Evolutionary conservation across 139 green algal species (phyloP).

Genomic region (Chlamydomonas schloesseri): DNA sequence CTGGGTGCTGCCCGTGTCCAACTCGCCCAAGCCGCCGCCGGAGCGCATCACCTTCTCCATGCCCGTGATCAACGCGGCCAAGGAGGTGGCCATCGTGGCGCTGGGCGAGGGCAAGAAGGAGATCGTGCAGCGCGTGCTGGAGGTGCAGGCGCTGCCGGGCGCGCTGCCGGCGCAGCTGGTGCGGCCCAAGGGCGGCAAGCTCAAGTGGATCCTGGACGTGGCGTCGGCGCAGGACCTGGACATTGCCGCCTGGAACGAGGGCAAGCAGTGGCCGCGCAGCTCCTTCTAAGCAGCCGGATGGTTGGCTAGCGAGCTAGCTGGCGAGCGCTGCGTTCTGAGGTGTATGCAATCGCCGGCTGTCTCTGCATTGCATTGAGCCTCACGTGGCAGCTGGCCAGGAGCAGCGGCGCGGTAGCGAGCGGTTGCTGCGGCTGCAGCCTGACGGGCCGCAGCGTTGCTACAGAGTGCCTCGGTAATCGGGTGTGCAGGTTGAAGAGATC

Average conservation of each 20-base stretch:
- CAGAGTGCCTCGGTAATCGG: no score
- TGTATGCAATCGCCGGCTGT: no score
- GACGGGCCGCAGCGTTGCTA: no score
- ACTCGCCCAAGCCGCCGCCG: constrained; percentile 97
- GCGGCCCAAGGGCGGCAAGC: constrained; percentile 62
- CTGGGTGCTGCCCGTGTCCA: constrained; percentile 91
- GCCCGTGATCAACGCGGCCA: constrained; percentile 88
- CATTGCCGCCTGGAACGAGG: constrained; percentile 76
- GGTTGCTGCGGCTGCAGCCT: no score
- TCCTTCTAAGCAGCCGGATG: neutral
- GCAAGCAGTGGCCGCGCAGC: constrained; percentile 78
- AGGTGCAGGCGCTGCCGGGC: constrained; percentile 90
- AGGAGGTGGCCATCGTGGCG: constrained; percentile 75
- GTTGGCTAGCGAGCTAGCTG: no score
- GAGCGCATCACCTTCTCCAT: constrained; percentile 96
- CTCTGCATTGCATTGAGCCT: no score
- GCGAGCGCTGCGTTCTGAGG: no score
- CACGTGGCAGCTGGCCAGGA: no score
- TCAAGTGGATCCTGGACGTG: constrained; percentile 71
- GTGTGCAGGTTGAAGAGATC: no score
- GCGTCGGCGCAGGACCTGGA: constrained; percentile 69
- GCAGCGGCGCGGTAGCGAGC: no score
- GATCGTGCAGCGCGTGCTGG: constrained; percentile 88
- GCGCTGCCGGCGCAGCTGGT: constrained; percentile 92
- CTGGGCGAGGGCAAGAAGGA: constrained; percentile 85